A percentile compares a stretch with the other conserved stretches of the same genome.
These are phyloP conservation scores for Mytilinidion resinicola DNA, from an alignment of 495 filamentous ascomycete genomes.

Conservation along the genomic window DNA sequence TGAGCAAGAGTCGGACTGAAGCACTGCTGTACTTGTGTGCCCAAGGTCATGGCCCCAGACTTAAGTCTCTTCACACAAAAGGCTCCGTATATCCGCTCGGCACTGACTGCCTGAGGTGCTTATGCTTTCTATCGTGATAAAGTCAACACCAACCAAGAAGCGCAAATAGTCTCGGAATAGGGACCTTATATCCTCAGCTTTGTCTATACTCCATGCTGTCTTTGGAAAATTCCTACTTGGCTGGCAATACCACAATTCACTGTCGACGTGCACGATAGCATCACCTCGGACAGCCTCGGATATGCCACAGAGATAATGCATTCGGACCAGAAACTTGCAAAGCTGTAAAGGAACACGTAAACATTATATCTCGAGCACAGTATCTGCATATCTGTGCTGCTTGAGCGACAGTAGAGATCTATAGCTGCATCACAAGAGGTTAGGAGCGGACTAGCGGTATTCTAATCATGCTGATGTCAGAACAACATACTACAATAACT, in stretches of 20 bases:
- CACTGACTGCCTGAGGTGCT: too few relatives aligned
- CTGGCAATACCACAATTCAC: conserved; percentile 10
- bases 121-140: conserved; percentile 7
- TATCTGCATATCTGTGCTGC: background rate
- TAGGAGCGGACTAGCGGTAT: too few relatives aligned
- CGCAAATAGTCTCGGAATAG: conserved; percentile 2
- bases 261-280: conserved; percentile 3
- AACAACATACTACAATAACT: too few relatives aligned
- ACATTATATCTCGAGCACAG: conserved; percentile 7
- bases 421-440: background rate
- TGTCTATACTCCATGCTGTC: background rate
- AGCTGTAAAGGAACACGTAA: conserved; percentile 3
- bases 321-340: background rate
- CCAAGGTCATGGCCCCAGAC: too few relatives aligned
- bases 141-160: background rate
- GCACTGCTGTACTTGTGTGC: too few relatives aligned
- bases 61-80: too few relatives aligned
- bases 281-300: conserved; percentile 5
- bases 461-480: too few relatives aligned
- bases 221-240: conserved; percentile 1
- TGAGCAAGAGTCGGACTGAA: too few relatives aligned
- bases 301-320: conserved; percentile 1
- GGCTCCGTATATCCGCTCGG: too few relatives aligned
- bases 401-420: background rate
- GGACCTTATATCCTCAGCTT: conserved; percentile 1